Evolutionary conservation across 805 yeast species (phyloP).

Genomic region (Metschnikowia dekortorum): DNA sequence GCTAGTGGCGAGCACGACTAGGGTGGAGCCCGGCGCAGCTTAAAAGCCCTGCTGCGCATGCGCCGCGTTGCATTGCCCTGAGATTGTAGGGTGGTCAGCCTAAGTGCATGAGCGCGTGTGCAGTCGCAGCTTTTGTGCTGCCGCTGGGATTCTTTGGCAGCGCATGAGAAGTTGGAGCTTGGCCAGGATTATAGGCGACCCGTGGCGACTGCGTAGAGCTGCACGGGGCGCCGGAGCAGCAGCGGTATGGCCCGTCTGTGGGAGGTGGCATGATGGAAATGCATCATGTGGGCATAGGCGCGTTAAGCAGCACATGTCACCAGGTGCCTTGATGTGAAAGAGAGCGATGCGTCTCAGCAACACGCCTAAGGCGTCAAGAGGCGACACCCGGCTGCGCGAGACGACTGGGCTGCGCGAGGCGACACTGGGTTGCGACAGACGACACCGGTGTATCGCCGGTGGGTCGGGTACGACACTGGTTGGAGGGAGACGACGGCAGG

Average conservation of each 20-base stretch:
- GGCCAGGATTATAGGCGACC: not conserved
- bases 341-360: not conserved
- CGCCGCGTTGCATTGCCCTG: constrained; percentile 1
- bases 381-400: not conserved
- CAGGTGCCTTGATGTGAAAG: not conserved
- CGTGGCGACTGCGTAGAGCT: not conserved
- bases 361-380: not conserved
- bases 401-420: not conserved
- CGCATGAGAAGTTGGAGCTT: not conserved
- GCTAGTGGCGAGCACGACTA: not conserved
- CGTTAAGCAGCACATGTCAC: not conserved
- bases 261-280: not conserved
- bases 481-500: no score
- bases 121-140: not conserved
- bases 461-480: no score
- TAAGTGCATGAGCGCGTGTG: not conserved
- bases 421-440: not conserved
- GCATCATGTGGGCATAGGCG: not conserved
- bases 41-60: not conserved
- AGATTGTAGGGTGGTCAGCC: not conserved
- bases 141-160: not conserved
- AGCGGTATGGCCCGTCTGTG: not conserved
- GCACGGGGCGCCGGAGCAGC: not conserved
- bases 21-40: not conserved
- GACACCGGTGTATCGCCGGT: no score